Base-by-base conservation (phyloP, 306 rosid species). In the Rosa lucieae region DNA sequence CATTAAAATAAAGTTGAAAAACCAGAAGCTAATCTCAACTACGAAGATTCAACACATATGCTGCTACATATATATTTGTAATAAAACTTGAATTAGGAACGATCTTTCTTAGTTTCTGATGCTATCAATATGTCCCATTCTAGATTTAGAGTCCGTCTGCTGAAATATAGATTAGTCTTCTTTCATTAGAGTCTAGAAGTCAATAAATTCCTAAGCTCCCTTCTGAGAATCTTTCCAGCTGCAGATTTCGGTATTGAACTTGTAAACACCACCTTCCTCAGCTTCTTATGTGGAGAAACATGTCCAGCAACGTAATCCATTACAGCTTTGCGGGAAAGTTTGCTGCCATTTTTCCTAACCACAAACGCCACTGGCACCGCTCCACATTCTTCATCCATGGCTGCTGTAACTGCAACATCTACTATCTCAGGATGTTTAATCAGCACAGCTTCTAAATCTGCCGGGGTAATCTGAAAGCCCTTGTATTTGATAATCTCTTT, bases 401-500 rank as follows among this genome's bases (percentile, higher is more conserved):
- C 83, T 82, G 75, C 87, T 49, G 83, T 59, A n/a, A 87, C 88
- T 2, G 87, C 90, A 58, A 68, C 78, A 20, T 87, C 90, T 40
- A 55, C 39, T 74, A 85, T 81, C 81, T 87, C 83, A 0, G 90
- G 85, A 78, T 87, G 87, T 68, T 81, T 63, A 40, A 72, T 72
- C 81, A 87, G 80, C 61, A 85, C 80, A 37, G 83, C 78, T 82
- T 87, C 90, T 52, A 85, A 85, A 82, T 87, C 88, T 32, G 87
- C 85, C 5, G 88, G 87, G 37, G 88, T 87, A 80, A 87, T 82
- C 85, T 92, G 97, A 89, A 83, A 94, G 63, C 97, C 98, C 81
- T 92, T 92, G 85, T 92, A 94, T 81, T 94, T 94, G 89, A 94
- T 94, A 4, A 87, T 82, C 77, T 94, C 98, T 83, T 94, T 94